Conservation (phyloP, 148 eudicot species). For the Fallopia convolvulus region DNA sequence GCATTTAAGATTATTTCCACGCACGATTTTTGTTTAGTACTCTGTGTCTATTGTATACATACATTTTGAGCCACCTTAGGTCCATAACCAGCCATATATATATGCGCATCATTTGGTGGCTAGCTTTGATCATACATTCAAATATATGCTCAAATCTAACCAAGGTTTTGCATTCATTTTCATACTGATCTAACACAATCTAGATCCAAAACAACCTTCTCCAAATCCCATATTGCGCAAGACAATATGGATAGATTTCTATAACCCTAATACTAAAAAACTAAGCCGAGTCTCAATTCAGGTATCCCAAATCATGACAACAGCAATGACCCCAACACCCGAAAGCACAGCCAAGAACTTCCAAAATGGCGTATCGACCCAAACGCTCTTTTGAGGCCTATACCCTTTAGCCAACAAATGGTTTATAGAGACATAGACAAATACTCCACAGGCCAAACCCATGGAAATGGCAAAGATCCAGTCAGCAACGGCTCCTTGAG, state of each 20-base stretch:
- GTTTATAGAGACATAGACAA: conserved; percentile 52
- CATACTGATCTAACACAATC: neutral
- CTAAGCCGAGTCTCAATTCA: conserved; percentile 8
- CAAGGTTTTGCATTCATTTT: neutral
- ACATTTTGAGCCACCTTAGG: too few species aligned
- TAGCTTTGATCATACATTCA: too few species aligned
- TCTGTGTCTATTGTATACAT: too few species aligned
- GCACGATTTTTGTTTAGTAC: too few species aligned
- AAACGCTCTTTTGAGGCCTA: conserved; percentile 16
- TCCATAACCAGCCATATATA: too few species aligned
- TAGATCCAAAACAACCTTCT: neutral
- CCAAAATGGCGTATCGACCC: conserved; percentile 29
- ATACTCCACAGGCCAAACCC: conserved; percentile 62
- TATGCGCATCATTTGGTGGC: too few species aligned
- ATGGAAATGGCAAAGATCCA: conserved; percentile 63
- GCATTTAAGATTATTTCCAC: too few species aligned
- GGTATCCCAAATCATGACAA: conserved; percentile 75
- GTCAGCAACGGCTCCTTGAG: conserved; percentile 46
- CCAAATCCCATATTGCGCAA: neutral
- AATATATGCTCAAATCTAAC: too few species aligned
- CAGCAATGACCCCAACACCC: conserved; percentile 56
- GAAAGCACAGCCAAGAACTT: conserved; percentile 42
- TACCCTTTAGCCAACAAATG: conserved; percentile 54
- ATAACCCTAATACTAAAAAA: neutral
- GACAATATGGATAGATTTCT: neutral